phyloP scores from a whole-genome alignment of 139 green algal genomes.

The Ulvella scutata region DNA sequence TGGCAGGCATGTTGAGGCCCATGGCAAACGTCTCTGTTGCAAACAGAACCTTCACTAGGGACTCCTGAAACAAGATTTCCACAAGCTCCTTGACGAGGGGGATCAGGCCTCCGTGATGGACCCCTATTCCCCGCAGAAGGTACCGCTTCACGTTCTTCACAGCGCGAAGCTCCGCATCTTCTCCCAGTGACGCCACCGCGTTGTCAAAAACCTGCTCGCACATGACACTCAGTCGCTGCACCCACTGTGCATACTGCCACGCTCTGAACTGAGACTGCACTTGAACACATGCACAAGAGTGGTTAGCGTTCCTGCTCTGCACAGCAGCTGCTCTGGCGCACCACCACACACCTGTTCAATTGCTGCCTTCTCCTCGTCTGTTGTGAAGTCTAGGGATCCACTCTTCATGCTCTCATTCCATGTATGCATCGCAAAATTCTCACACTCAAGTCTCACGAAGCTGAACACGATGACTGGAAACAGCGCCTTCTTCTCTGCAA shows the following conservation, averaged over 20 bases:
- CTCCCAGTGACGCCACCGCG: constrained; percentile 52
- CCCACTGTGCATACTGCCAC: too few relatives aligned
- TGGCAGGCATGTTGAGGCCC: constrained; percentile 97
- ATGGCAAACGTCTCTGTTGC: constrained; percentile 94
- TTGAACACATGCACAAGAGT: too few relatives aligned
- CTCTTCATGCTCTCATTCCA: constrained; percentile 31
- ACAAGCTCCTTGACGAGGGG: constrained; percentile 94
- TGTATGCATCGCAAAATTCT: constrained; percentile 33
- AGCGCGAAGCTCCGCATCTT: constrained; percentile 63
- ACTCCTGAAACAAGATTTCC: constrained; percentile 92
- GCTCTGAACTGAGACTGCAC: background rate
- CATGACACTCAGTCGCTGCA: too few relatives aligned
- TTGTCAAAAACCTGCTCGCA: constrained; percentile 49
- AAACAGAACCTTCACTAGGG: constrained; percentile 57
- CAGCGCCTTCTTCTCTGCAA: constrained; percentile 45
- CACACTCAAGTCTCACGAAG: constrained; percentile 67
- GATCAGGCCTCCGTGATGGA: constrained; percentile 73
- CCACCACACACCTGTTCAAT: constrained; percentile 28
- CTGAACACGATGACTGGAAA: constrained; percentile 90
- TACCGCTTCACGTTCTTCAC: constrained; percentile 65
- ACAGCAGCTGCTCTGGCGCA: too few relatives aligned
- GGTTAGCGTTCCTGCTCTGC: too few relatives aligned
- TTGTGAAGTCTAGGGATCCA: constrained; percentile 34
- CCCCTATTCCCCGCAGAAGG: constrained; percentile 63
- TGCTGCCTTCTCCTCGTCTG: constrained; percentile 38